Evolutionary conservation across 495 filamentous ascomycete genomes (phyloP), one percentile per base, ranked within the genome.

Genomic region (Immersiella caudata): DNA sequence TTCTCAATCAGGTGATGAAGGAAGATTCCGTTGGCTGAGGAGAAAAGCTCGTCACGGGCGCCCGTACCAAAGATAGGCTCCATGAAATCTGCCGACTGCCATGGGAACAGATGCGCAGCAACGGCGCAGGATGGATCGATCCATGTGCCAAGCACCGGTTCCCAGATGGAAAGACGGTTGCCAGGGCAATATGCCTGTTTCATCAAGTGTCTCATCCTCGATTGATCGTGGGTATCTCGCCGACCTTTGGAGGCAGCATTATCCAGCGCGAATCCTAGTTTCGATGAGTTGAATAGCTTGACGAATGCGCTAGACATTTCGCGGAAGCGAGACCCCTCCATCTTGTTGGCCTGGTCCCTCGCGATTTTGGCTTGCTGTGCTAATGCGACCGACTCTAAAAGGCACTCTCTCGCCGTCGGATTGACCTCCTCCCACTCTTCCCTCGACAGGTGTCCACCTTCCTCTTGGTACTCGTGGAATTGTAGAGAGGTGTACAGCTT

Each of bases 231-330:
- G 46, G 46, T 55, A 20, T 55, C 46, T 64, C 62, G 46, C 62
- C 24, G 62, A 49, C 62, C 62, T 24, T 64, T 64, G 25, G 58
- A 60, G 2, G 49, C 12, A 6, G 62, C 62, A 6, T 64, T 3
- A 5, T 64, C 62, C 4, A 64, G 62, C n/a, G 3, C 62, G 62
- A 60, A 40, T n/a, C 62, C 62, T 2, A 64, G 49, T n/a, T 64
- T 64, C 24, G 62, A 64, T 64, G 62, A 64, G 50, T 64, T 64
- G 50, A 64, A 55, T n/a, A 64, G 62, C 49, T 64, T 55, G 62
- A 64, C 62, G 49, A 64, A 64, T 26, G 62, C 62, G 62, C 1
- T 64, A 25, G 18, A 24, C 12, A 64, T 64, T 54, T 22, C 62
- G 12, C 33, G 46, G 62, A 64, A 35, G 35, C 24, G 62, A 55